phyloP scores from a whole-genome alignment of 2,329 filamentous ascomycete genomes.

The Bipolaris victoriae region DNA sequence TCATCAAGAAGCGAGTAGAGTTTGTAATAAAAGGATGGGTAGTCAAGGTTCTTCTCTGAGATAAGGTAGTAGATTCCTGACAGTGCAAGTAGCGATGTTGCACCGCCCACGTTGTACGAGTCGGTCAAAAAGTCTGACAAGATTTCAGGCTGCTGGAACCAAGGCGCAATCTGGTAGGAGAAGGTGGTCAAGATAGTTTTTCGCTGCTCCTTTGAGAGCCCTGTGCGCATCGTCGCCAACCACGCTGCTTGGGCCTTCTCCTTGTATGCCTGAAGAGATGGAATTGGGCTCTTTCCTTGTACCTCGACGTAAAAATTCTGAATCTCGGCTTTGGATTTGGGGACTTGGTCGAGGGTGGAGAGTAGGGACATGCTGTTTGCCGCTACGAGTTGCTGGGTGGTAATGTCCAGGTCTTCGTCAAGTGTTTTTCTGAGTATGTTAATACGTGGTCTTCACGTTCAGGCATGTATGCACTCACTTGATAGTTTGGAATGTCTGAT shows the following conservation, averaged over 20 bases:
- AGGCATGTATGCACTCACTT: conserved; percentile 61
- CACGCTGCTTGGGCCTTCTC: conserved; percentile 84
- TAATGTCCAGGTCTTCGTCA: conserved; percentile 34
- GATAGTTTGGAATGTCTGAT: conserved; percentile 77
- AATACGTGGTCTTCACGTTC: neutral
- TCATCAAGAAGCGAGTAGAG: conserved; percentile 91
- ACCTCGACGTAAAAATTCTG: conserved; percentile 70
- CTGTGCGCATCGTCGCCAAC: conserved; percentile 74
- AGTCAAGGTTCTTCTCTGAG: conserved; percentile 90
- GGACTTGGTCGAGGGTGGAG: conserved; percentile 71
- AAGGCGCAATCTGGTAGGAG: conserved; percentile 80
- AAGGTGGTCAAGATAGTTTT: conserved; percentile 79
- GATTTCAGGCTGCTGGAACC: conserved; percentile 86
- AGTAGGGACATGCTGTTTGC: conserved; percentile 68
- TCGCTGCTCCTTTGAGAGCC: conserved; percentile 73
- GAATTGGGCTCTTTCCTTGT: conserved; percentile 67
- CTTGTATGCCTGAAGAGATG: conserved; percentile 73
- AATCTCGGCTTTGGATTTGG: conserved; percentile 69
- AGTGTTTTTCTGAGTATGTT: conserved; percentile 30
- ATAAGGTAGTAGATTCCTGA: conserved; percentile 96
- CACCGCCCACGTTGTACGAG: conserved; percentile 85
- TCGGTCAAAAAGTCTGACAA: conserved; percentile 97
- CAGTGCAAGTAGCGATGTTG: conserved; percentile 83
- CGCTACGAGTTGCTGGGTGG: conserved; percentile 32
- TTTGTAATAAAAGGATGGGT: conserved; percentile 90